These are phyloP conservation scores for Globisporangium iwayamae DNA, from an alignment of 352 stramenopile genomes.

Conservation along the genomic window DNA sequence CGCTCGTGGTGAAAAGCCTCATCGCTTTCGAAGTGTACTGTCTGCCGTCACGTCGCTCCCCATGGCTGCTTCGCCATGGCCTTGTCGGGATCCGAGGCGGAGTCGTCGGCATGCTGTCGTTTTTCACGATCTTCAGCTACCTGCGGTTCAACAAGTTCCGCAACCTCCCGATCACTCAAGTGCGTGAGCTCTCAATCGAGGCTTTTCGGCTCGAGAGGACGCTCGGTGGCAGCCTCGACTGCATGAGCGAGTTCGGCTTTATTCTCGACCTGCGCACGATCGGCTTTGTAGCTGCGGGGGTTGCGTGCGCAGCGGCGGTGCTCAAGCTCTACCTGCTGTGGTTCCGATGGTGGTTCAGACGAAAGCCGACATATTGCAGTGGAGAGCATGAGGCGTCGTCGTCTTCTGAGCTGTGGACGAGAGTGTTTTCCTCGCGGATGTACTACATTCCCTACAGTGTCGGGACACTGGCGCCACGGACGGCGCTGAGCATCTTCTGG, in stretches of 20 bases:
- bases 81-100: conserved; percentile 3
- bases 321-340: background rate
- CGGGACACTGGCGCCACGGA: conserved; percentile 9
- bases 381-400: background rate
- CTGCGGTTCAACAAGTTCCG: conserved; percentile 1
- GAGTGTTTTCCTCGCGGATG: conserved; percentile 5
- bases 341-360: background rate
- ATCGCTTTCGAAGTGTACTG: background rate
- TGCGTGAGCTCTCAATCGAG: background rate
- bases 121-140: conserved; percentile 7
- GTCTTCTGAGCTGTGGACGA: background rate
- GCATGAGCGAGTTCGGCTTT: conserved; percentile 9
- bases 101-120: background rate
- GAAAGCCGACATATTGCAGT: background rate
- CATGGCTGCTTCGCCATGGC: background rate
- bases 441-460: conserved; percentile 20
- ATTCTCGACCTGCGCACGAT: conserved; percentile 3
- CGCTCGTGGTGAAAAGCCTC: conserved; percentile 5
- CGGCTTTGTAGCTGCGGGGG: background rate
- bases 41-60: background rate
- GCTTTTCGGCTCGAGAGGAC: background rate
- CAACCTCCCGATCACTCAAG: background rate
- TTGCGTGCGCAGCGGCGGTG: background rate
- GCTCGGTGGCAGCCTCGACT: background rate
- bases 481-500: conserved; percentile 22